Conservation (phyloP, 1,139 yeast species). For the Diutina pseudorugosa region DNA sequence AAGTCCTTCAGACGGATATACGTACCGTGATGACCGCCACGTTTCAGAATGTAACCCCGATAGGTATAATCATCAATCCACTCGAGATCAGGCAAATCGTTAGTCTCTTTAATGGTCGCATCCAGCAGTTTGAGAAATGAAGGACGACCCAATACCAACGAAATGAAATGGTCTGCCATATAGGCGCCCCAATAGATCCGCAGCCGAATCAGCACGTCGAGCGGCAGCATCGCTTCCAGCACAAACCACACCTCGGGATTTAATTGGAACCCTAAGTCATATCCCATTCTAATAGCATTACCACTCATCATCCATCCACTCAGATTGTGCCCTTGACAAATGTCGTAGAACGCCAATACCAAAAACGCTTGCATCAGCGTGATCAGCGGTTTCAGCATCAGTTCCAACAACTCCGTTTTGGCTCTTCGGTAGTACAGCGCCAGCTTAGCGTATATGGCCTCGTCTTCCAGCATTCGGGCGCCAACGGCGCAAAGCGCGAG, state of each 20-base stretch:
- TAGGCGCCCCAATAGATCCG: constrained; percentile 60
- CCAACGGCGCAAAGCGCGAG: constrained; percentile 48
- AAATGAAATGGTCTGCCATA: constrained; percentile 52
- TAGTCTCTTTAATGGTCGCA: constrained; percentile 50
- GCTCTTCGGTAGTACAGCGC: constrained; percentile 35
- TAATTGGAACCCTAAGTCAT: constrained; percentile 51
- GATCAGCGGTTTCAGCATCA: constrained; percentile 28
- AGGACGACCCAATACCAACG: constrained; percentile 47
- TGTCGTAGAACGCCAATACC: constrained; percentile 43
- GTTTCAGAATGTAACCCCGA: constrained; percentile 14
- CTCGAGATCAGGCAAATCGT: constrained; percentile 47
- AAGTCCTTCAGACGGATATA: constrained; percentile 13
- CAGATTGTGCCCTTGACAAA: constrained; percentile 42
- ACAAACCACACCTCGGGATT: constrained; percentile 51
- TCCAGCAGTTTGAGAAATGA: constrained; percentile 43
- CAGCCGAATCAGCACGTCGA: constrained; percentile 43
- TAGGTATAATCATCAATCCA: constrained; percentile 40
- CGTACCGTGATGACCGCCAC: constrained; percentile 6
- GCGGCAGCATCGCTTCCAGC: constrained; percentile 15
- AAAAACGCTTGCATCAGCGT: constrained; percentile 37
- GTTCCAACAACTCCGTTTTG: constrained; percentile 25
- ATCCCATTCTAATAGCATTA: constrained; percentile 52
- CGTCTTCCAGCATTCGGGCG: constrained; percentile 34
- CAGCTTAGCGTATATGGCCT: constrained; percentile 24
- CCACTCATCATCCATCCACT: constrained; percentile 55